Evolutionary conservation across 805 yeast genomes (phyloP), one percentile per base, ranked within the genome.

Genomic region (Maudiozyma saulgeensis): DNA sequence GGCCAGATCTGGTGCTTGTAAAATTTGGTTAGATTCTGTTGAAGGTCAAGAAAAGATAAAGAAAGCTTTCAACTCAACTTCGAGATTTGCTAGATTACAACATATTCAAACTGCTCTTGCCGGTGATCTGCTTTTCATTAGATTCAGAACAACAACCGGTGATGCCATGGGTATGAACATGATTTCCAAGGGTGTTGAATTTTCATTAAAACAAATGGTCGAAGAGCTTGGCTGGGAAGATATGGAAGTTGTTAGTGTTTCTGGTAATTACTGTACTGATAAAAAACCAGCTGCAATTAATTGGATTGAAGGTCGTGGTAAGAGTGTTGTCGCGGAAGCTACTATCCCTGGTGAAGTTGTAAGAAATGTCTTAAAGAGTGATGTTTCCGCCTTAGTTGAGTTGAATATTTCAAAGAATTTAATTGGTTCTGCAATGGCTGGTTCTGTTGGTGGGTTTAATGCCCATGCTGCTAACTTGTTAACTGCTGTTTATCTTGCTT

Each of bases 131-230:
- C 74, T 93, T 59, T 93, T 79, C 62, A 84, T 93, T 59, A 81
- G 99, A 62, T 93, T 93, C 74, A 81, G 90, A 66, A 95, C 99
- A n/a, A 89, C 96, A 39, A 93, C 99, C 19, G 99, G 99, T 69
- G 99, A 93, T 74, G 99, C 99, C 19, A 93, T 93, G 99, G 99
- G 99, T 56, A 93, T 93, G 99, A 93, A 93, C 68, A 93, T 93
- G 99, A 93, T 93, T 53, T 91, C 98, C 26, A 93, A 93, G 70
- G 99, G 99, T 68, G 96, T 89, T 44, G 99, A 93, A 66, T 77
- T 74, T 66, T 80, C 96, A 1, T 77, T 93, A 62, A 81, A 82
- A 53, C 81, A 78, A 65, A 89, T 93, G 96, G 80, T 78, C 40
- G 86, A 84, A 59, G 90, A 84, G 59, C 82, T 83, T 64, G 98